Evolutionary conservation across 768 basidiomycete species (phyloP).

Genomic region (Trametes punicea): DNA sequence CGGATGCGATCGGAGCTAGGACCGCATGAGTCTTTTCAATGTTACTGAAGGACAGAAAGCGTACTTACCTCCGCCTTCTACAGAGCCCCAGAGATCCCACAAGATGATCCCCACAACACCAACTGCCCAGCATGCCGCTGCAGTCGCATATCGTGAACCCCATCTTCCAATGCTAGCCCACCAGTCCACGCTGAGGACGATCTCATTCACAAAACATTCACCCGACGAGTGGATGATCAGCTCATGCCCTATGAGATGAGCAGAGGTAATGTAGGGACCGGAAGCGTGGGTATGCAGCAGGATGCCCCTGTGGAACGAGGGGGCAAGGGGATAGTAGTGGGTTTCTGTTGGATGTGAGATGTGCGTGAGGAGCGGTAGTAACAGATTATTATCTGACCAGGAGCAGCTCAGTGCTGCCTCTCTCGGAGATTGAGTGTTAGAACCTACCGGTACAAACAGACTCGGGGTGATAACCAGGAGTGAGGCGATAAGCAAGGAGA

Average conservation of each 20-base stretch:
- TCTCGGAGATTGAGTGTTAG: too few relatives aligned
- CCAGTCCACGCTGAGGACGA: conserved; percentile 68
- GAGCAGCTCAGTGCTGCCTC: too few relatives aligned
- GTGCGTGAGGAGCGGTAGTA: conserved; percentile 69
- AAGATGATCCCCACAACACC: conserved; percentile 63
- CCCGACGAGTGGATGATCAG: conserved; percentile 61
- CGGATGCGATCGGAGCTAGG: conserved; percentile 43
- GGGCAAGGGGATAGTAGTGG: conserved; percentile 60
- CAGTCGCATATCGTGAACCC: conserved; percentile 71
- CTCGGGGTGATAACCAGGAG: conserved; percentile 29
- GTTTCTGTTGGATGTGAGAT: conserved; percentile 57
- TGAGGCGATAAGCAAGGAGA: conserved; percentile 61
- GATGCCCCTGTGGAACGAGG: conserved; percentile 32
- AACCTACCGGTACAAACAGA: conserved; percentile 34
- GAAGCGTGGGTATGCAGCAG: conserved; percentile 67
- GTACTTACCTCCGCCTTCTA: conserved; percentile 30
- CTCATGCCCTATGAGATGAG: conserved; percentile 39
- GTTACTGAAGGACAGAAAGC: neutral
- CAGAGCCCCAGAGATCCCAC: conserved; percentile 46
- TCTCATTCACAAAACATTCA: conserved; percentile 42
- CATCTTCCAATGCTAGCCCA: conserved; percentile 65
- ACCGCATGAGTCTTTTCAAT: neutral
- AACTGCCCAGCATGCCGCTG: conserved; percentile 67
- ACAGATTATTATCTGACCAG: too few relatives aligned
- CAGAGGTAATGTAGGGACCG: conserved; percentile 57